These are phyloP conservation scores for Rhizodiscina lignyota DNA, from an alignment of 495 filamentous ascomycete genomes.

Conservation along the genomic window DNA sequence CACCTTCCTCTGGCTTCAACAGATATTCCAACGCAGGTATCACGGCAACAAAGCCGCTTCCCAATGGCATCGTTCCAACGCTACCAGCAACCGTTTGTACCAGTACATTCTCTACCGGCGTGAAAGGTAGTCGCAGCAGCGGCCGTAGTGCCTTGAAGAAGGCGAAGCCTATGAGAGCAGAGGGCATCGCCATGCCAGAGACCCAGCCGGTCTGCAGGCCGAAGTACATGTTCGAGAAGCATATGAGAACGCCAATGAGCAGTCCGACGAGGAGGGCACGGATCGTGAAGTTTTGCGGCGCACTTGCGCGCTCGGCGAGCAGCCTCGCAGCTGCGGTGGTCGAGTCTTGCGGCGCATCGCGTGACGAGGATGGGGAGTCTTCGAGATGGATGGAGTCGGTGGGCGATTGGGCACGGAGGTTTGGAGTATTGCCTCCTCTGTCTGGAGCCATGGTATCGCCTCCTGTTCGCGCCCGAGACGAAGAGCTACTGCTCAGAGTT, in stretches of 20 bases:
- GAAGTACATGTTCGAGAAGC: constrained; percentile 95
- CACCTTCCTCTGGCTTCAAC: constrained; percentile 55
- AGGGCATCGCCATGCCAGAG: constrained; percentile 77
- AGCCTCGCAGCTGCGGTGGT: not conserved
- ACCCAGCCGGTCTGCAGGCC: constrained; percentile 95
- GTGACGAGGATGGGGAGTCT: too few relatives aligned
- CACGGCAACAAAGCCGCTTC: constrained; percentile 88
- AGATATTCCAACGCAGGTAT: constrained; percentile 85
- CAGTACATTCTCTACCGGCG: constrained; percentile 90
- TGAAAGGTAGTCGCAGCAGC: constrained; percentile 43
- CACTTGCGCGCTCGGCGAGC: constrained; percentile 9
- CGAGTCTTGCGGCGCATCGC: too few relatives aligned
- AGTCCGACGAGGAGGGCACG: constrained; percentile 70
- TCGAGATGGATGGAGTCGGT: too few relatives aligned
- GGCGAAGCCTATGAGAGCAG: constrained; percentile 88
- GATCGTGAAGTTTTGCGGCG: constrained; percentile 55
- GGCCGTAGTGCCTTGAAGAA: constrained; percentile 63
- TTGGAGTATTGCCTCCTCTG: too few relatives aligned
- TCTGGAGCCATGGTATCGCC: too few relatives aligned
- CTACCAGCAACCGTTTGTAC: constrained; percentile 92
- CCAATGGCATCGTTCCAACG: constrained; percentile 93
- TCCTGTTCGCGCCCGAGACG: too few relatives aligned
- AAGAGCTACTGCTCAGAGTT: too few relatives aligned
- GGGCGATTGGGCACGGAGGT: too few relatives aligned
- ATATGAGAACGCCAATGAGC: constrained; percentile 71